Evolutionary conservation across 2,329 filamentous ascomycete genomes (phyloP), one percentile per base, ranked within the genome.

Genomic region (Colletotrichum eleusines): DNA sequence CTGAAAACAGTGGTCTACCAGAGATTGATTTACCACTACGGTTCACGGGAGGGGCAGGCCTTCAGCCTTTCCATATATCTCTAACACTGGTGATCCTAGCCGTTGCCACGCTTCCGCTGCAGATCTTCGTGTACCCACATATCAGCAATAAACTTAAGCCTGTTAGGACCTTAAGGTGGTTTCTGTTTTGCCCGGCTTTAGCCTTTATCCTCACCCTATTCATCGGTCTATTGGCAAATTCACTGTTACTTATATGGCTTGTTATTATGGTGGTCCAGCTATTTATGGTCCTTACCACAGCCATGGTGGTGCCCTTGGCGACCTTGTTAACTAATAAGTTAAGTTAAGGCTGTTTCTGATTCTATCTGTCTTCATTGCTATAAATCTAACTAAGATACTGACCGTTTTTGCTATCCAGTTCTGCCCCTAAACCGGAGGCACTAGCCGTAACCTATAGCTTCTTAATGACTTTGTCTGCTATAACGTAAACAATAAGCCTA

Each of bases 311-410:
- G 33, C 60, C 60, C 12, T 63, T 33, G 3, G 46, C 46, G 31
- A 63, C 60, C 33, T 20, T 63, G 9, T 38, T 63, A 12, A 42
- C 33, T 14, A 63, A 63, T 23, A 63, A 63, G 60, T 63, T 62
- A 18, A 62, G 59, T 62, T 33, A 2, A n/a, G n/a, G n/a, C n/a
- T n/a, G n/a, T n/a, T n/a, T n/a, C n/a, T n/a, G n/a, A n/a, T n/a
- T n/a, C n/a, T n/a, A n/a, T n/a, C n/a, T n/a, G n/a, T n/a, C n/a
- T n/a, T n/a, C n/a, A n/a, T n/a, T n/a, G n/a, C n/a, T n/a, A n/a
- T n/a, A n/a, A n/a, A n/a, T n/a, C n/a, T n/a, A n/a, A n/a, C n/a
- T n/a, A n/a, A n/a, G n/a, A n/a, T n/a, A n/a, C n/a, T n/a, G n/a
- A n/a, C n/a, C n/a, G n/a, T n/a, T n/a, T 9, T 35, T 48, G 3